A percentile compares a stretch with the other conserved stretches of the same genome.
Conservation (phyloP, 179 eudicot species). For the Heliamphora pulchella region DNA sequence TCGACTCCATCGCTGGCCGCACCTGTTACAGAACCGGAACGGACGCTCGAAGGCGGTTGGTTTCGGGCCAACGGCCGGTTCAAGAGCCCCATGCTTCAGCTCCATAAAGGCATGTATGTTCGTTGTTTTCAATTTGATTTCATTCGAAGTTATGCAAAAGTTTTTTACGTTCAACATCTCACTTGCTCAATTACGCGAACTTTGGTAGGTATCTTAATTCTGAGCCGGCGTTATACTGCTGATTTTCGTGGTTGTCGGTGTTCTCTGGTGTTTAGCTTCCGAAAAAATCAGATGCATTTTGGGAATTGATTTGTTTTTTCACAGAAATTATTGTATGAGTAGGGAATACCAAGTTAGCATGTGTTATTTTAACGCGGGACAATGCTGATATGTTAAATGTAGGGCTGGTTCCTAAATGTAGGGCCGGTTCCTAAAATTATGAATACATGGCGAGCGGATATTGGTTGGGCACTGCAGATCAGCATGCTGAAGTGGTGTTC, state of each 20-base stretch:
- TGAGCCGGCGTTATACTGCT: not conserved
- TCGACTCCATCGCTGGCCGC: constrained; percentile 18
- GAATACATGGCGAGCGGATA: too few relatives aligned
- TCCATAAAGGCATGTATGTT: constrained; percentile 58
- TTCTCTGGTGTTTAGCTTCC: not conserved
- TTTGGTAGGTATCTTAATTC: not conserved
- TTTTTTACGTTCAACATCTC: not conserved
- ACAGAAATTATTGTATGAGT: too few relatives aligned
- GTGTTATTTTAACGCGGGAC: too few relatives aligned
- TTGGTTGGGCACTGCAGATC: too few relatives aligned
- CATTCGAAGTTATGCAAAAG: not conserved
- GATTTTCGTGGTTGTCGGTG: not conserved
- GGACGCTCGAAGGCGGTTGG: constrained; percentile 77
- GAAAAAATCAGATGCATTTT: not conserved
- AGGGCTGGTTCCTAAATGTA: too few relatives aligned
- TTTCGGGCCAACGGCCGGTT: constrained; percentile 69
- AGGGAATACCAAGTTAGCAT: too few relatives aligned
- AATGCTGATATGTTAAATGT: too few relatives aligned
- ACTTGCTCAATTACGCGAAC: not conserved
- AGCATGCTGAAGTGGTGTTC: too few relatives aligned
- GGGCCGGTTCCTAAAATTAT: too few relatives aligned
- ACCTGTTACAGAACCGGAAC: constrained; percentile 28
- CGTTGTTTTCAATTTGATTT: not conserved
- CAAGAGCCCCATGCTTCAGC: constrained; percentile 91
- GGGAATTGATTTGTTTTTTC: not conserved